A percentile compares a stretch with the other conserved stretches of the same genome.
Conservation (phyloP, 176 grass and related monocot genomes). For the Cenchrus purpureus region DNA sequence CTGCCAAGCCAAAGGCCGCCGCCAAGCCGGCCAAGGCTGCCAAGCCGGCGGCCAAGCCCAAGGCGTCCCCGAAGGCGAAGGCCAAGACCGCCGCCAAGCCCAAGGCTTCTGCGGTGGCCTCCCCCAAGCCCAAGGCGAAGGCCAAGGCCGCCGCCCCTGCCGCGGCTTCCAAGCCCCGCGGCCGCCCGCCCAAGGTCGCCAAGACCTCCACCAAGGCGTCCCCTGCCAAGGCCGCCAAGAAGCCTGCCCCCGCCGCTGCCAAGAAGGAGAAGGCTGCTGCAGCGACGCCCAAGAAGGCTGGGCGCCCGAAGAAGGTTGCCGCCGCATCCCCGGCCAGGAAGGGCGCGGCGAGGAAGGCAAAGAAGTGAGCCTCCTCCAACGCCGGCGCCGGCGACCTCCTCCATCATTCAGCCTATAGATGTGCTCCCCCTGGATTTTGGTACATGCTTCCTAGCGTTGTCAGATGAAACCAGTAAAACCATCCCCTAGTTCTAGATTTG, state of each 20-base stretch:
- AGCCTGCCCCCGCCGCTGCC: neutral
- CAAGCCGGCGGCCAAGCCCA: slow-evolving; percentile 32
- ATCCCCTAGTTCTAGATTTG: neutral
- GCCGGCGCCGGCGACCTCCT: too few relatives aligned
- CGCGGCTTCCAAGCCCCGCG: neutral
- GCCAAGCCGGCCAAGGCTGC: slow-evolving; percentile 2
- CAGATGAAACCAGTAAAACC: neutral
- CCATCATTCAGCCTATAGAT: neutral
- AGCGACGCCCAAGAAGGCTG: slow-evolving; percentile 27
- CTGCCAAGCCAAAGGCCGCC: neutral
- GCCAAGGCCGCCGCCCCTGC: neutral
- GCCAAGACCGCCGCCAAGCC: slow-evolving; percentile 35
- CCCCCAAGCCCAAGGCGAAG: slow-evolving; percentile 21
- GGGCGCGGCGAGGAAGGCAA: slow-evolving; percentile 49
- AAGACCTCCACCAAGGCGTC: slow-evolving; percentile 43
- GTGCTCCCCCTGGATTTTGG: neutral
- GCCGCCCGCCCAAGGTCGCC: slow-evolving; percentile 38
- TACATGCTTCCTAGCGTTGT: neutral
- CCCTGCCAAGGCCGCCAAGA: slow-evolving; percentile 25
- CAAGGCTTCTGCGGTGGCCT: neutral
- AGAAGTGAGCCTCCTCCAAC: slow-evolving; percentile 42
- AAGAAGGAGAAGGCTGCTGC: slow-evolving; percentile 22
- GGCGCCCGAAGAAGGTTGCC: slow-evolving; percentile 17
- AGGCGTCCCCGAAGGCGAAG: slow-evolving; percentile 47
- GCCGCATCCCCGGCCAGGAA: slow-evolving; percentile 38